phyloP scores from a whole-genome alignment of 1,139 yeast genomes.

The Suhomyces atakaporum region DNA sequence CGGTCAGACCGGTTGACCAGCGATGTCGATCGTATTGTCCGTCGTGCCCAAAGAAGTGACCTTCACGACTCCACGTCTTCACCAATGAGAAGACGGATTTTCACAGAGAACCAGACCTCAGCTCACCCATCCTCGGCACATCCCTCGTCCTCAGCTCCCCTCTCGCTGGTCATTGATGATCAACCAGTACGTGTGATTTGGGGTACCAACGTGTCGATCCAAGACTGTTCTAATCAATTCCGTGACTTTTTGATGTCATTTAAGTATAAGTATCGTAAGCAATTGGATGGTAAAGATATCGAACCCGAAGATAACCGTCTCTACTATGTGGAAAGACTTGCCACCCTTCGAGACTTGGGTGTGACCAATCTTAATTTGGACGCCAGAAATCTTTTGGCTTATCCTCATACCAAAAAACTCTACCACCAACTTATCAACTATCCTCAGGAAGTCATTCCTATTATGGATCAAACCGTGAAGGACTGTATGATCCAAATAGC shows the following conservation, averaged over 20 bases:
- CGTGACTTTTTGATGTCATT: slow-evolving; percentile 82
- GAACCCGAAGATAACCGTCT: slow-evolving; percentile 69
- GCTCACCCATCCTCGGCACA: slow-evolving; percentile 13
- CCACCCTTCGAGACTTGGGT: slow-evolving; percentile 75
- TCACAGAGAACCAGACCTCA: slow-evolving; percentile 23
- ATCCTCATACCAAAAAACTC: slow-evolving; percentile 72
- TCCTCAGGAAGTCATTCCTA: slow-evolving; percentile 96
- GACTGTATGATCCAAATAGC: slow-evolving; percentile 85
- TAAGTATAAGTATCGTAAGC: slow-evolving; percentile 73
- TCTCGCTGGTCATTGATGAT: slow-evolving; percentile 35
- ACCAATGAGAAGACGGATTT: slow-evolving; percentile 42
- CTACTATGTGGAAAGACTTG: slow-evolving; percentile 72
- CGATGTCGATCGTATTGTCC: slow-evolving; percentile 46
- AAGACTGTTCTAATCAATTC: slow-evolving; percentile 78
- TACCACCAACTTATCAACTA: slow-evolving; percentile 85
- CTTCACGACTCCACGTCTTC: slow-evolving; percentile 45
- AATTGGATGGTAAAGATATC: slow-evolving; percentile 50
- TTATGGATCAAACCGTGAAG: slow-evolving; percentile 94
- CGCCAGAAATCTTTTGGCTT: slow-evolving; percentile 75
- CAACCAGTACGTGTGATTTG: slow-evolving; percentile 91
- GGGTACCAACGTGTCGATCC: slow-evolving; percentile 97
- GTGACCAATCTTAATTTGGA: slow-evolving; percentile 83
- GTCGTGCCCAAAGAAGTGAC: slow-evolving; percentile 47
- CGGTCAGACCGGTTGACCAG: slow-evolving; percentile 39
- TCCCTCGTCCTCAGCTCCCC: slow-evolving; percentile 32